Evolutionary conservation across 768 basidiomycete genomes (phyloP).

Genomic region (Hypholoma sublateritium): DNA sequence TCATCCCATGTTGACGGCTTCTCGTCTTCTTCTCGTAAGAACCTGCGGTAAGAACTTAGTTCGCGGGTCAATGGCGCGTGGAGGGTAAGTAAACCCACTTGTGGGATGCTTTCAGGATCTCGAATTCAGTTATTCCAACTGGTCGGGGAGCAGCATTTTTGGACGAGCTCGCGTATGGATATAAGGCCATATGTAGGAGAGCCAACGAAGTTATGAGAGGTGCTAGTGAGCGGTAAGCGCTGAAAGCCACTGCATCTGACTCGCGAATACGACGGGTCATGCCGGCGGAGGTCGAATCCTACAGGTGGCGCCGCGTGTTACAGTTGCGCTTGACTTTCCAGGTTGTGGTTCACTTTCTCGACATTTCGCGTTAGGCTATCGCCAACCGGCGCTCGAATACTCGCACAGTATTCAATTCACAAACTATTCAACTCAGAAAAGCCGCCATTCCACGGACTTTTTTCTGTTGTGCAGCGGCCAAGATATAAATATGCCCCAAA

Average conservation of each 20-base stretch:
- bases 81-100: constrained; percentile 38
- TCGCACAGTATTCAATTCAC: too few species aligned
- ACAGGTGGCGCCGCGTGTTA: not conserved
- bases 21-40: constrained; percentile 69
- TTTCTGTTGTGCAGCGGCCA: not conserved
- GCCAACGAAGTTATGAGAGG: not conserved
- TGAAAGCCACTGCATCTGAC: not conserved
- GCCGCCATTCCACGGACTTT: not conserved
- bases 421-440: too few species aligned
- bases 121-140: constrained; percentile 59
- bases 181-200: not conserved
- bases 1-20: constrained; percentile 70
- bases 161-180: constrained; percentile 31
- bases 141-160: constrained; percentile 23
- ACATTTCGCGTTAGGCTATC: too few species aligned
- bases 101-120: constrained; percentile 73
- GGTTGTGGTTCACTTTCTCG: too few species aligned
- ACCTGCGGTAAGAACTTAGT: constrained; percentile 42
- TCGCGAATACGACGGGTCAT: not conserved
- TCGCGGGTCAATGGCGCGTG: constrained; percentile 2
- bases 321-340: too few species aligned
- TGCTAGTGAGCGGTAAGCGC: not conserved
- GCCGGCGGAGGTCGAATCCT: not conserved
- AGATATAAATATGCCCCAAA: not conserved
- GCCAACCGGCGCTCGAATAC: too few species aligned